These are phyloP conservation scores for Rosellinia necatrix DNA, from an alignment of 2,329 filamentous ascomycete species.

Conservation along the genomic window DNA sequence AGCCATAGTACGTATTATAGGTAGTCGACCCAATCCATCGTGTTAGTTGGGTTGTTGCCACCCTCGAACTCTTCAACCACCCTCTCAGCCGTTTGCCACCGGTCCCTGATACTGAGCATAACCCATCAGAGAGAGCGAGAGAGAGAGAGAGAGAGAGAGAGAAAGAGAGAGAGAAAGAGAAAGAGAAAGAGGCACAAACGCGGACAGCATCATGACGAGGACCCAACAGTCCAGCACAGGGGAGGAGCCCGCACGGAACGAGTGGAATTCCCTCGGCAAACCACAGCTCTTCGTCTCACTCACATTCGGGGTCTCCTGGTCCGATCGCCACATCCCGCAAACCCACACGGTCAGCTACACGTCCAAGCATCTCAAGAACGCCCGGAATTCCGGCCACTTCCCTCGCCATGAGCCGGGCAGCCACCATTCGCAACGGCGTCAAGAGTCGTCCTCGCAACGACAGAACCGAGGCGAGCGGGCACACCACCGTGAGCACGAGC, in stretches of 20 bases:
- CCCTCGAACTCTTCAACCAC: no score
- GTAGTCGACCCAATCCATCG: no score
- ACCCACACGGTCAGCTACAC: conserved; percentile 53
- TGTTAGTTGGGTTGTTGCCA: no score
- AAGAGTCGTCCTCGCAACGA: conserved; percentile 24
- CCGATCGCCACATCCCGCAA: conserved; percentile 48
- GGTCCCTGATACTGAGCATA: no score
- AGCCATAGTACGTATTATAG: no score
- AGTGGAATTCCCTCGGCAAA: conserved; percentile 37
- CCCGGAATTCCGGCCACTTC: conserved; percentile 47
- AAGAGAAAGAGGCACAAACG: no score
- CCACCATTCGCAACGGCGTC: conserved; percentile 35
- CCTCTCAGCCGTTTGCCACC: no score
- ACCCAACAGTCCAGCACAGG: conserved; percentile 8
- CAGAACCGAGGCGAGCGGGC: conserved; percentile 23
- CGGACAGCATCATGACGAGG: conserved; percentile 32
- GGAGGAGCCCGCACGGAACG: conserved; percentile 32
- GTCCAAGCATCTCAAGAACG: conserved; percentile 49
- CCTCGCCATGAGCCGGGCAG: conserved; percentile 49
- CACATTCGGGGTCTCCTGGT: conserved; percentile 58
- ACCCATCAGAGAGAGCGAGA: no score
- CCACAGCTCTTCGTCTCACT: conserved; percentile 56
- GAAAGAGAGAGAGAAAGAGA: no score
- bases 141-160: no score
- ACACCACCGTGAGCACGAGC: conserved; percentile 25